Conservation (phyloP, 1,139 yeast species). For the Arxiozyma bovina region DNA sequence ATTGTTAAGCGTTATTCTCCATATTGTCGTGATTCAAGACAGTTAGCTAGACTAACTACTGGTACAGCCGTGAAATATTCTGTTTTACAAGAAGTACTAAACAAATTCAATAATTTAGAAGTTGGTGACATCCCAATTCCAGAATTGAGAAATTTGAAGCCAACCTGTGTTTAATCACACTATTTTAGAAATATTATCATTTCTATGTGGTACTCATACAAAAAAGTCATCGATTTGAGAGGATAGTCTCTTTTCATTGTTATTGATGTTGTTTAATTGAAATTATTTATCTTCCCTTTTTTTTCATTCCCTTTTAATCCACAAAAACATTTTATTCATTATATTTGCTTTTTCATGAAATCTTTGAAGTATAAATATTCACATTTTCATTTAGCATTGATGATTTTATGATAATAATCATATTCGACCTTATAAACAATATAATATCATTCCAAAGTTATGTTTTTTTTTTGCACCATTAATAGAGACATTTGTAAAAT, state of each 20-base stretch:
- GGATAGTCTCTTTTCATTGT: neutral
- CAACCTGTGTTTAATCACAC: constrained; percentile 15
- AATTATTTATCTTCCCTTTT: neutral
- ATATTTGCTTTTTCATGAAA: neutral
- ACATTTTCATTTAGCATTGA: neutral
- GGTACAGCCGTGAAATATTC: constrained; percentile 37
- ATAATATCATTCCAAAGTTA: constrained; percentile 6
- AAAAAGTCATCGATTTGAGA: neutral
- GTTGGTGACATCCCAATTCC: constrained; percentile 35
- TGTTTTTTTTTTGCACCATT: neutral
- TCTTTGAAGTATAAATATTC: constrained; percentile 2
- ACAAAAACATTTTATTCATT: neutral
- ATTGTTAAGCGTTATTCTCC: constrained; percentile 45
- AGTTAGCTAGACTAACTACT: constrained; percentile 35
- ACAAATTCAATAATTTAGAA: constrained; percentile 33
- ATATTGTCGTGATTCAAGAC: constrained; percentile 40
- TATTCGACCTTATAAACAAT: constrained; percentile 4
- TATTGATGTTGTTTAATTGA: neutral
- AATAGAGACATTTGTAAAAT: neutral
- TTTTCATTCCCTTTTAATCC: neutral
- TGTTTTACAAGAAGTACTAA: constrained; percentile 33
- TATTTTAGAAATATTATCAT: neutral
- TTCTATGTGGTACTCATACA: neutral
- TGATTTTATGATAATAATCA: neutral
- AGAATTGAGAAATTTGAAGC: constrained; percentile 28